Evolutionary conservation across 2,329 filamentous ascomycete species (phyloP), one percentile per base, ranked within the genome.

Genomic region (Talaromyces atroroseus): DNA sequence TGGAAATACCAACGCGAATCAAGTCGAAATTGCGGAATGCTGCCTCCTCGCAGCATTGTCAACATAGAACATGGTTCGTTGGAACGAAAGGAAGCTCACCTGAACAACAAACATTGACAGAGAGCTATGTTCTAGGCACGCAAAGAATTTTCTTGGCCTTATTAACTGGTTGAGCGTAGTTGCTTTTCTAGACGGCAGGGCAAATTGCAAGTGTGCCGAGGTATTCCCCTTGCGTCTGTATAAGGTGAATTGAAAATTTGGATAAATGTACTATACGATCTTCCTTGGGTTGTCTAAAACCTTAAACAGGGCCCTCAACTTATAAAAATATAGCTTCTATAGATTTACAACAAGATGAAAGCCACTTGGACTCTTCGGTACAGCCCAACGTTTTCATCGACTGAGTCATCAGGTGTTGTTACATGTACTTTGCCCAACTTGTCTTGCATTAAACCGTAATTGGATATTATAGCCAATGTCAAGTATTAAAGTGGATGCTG

Each of bases 1-100:
- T 46, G 49, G 23, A 57, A 53, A 57, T 53, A 24, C 46, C 51
- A 36, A 57, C 56, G 46, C 55, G 55, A 49, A 45, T 44, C 6
- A 14, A 53, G 14, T 26, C 14, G 52, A 54, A 26, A 54, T 54
- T 54, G 32, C 44, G 52, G 52, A 54, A 54, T 54, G 52, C 34
- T 54, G 14, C 20, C 44, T 18, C 23, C 18, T 38, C 52, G 29
- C 21, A 48, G 26, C 52, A 54, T 38, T 20, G 29, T 47, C 52
- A 54, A 38, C 29, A 54, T 16, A 23, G 12, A 21, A 48, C 18
- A 36, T 42, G 26, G 40, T 48, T 54, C 12, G 32, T 54, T 32
- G 44, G 26, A 46, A 54, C 18, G 26, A 34, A 48, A 54, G 45
- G 52, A 48, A 18, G 44, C 34, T 11, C 8, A 40, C 45, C 32